phyloP scores from a whole-genome alignment of 192 early-diverging fungal species.

The Funneliformis mosseae region DNA sequence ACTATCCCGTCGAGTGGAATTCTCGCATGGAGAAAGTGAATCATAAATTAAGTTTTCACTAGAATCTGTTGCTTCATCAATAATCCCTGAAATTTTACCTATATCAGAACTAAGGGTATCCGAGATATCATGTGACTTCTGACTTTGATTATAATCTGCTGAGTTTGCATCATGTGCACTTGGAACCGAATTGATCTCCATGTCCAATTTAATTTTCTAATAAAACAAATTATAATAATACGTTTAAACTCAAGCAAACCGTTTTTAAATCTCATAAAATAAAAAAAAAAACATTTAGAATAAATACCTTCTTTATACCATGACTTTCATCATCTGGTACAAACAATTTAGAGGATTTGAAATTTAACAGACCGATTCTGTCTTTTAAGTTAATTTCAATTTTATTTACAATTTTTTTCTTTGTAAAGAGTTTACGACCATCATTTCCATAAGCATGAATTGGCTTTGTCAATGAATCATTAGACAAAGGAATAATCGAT shows the following conservation, averaged over 20 bases:
- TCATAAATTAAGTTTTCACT: neutral
- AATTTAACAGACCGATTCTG: neutral
- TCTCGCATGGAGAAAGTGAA: neutral
- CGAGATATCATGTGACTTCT: neutral
- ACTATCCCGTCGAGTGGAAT: neutral
- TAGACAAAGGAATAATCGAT: neutral
- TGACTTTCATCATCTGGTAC: neutral
- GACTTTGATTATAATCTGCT: neutral
- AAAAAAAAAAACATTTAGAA: neutral
- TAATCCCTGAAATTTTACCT: too few species aligned
- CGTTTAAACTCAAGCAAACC: neutral
- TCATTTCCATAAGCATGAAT: neutral
- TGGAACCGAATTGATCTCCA: neutral
- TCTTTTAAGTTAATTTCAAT: conserved; percentile 15
- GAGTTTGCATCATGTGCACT: neutral
- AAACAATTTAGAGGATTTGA: neutral
- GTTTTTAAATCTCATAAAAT: neutral
- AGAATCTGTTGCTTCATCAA: neutral
- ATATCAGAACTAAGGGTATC: too few species aligned
- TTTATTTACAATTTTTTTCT: conserved; percentile 4
- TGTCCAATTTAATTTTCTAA: neutral
- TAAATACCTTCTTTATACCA: neutral
- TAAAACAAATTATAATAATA: neutral
- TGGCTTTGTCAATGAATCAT: conserved; percentile 5
- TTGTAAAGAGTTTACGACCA: conserved; percentile 9